These are phyloP conservation scores for Astrothelium subdiscretum DNA, from an alignment of 495 filamentous ascomycete species.

Conservation along the genomic window DNA sequence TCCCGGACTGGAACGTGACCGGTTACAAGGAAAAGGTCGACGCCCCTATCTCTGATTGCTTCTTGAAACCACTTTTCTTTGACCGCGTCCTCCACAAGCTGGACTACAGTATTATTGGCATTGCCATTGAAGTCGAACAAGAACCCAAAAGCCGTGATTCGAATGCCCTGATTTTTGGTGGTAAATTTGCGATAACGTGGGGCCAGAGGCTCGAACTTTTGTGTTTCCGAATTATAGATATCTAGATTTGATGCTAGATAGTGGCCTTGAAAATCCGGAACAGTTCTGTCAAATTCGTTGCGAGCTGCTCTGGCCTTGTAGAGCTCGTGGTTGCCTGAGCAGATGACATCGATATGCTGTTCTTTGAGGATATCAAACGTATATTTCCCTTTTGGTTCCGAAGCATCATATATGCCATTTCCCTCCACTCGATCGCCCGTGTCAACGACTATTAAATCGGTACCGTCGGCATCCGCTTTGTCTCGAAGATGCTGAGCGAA, in stretches of 20 bases:
- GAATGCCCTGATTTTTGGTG: conserved; percentile 74
- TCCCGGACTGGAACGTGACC: conserved; percentile 71
- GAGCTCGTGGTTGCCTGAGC: conserved; percentile 89
- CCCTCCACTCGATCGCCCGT: conserved; percentile 92
- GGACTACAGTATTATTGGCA: conserved; percentile 76
- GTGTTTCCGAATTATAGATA: conserved; percentile 60
- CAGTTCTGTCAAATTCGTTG: conserved; percentile 62
- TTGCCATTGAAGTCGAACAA: conserved; percentile 87
- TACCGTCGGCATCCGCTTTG: conserved; percentile 62
- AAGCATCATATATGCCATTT: conserved; percentile 92
- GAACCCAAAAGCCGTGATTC: conserved; percentile 83
- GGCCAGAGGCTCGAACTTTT: conserved; percentile 62
- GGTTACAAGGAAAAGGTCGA: conserved; percentile 78
- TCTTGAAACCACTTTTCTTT: conserved; percentile 82
- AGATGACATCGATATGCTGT: conserved; percentile 74
- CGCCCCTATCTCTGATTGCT: conserved; percentile 62
- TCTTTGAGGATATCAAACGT: conserved; percentile 74
- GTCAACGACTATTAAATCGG: conserved; percentile 81
- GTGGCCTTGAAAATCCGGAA: conserved; percentile 61
- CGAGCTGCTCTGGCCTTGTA: conserved; percentile 69
- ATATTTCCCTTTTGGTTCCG: conserved; percentile 75
- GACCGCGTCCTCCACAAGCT: conserved; percentile 64
- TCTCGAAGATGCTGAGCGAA: conserved; percentile 72
- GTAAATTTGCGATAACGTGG: conserved; percentile 76
- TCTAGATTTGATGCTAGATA: conserved; percentile 91